Base-by-base conservation (phyloP, 305 asterid species). In the Rubia occidens region DNA sequence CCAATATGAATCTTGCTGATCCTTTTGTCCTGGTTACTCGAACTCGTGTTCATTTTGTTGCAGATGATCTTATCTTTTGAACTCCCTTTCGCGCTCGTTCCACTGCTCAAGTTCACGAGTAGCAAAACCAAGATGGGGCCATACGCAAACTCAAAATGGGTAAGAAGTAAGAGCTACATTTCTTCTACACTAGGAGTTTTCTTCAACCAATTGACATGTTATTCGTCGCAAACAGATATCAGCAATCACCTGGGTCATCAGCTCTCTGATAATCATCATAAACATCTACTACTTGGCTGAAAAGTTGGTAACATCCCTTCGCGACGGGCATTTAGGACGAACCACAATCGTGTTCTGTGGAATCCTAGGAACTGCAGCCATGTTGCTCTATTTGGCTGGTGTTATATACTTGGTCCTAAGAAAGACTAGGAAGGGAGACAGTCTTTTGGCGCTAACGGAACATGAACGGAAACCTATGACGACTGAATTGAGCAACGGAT, bases 31-130 rank as follows among this genome's bases (percentile, higher is more conserved):
- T 29, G 42, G 32, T 13, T 32, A 68, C 61, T n/a, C 62, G 21
- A 59, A 45, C 60, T 10, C 7, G 21, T 64, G 44, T 64, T n/a
- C 45, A 55, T 70, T 59, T 20, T 65, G 32, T 68, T 68, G 83
- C 88, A 93, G 98, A 93, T 93, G 96, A 87, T 93, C 82, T 83
- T 93, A 68, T 90, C 98, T 1, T 93, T 93, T 24, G 98, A 93
- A 70, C 98, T 90, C 26, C 98, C 98, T 17, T 93, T 93, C 75
- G 97, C 97, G 7, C 89, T 93, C 63, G 80, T 93, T 61, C 98
- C 98, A 8, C 96, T 93, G 71, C 95, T 93, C 78, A 93, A 93
- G 79, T 93, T 93, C 89, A 90, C 98, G 14, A 93, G 96, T 78
- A 81, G 97, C 86, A 86, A 84, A 83, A 84, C 91, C 62, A 93